A percentile compares a stretch with the other conserved stretches of the same genome.
Conservation (phyloP, 805 yeast genomes). For the Metschnikowia drakensbergensis region DNA sequence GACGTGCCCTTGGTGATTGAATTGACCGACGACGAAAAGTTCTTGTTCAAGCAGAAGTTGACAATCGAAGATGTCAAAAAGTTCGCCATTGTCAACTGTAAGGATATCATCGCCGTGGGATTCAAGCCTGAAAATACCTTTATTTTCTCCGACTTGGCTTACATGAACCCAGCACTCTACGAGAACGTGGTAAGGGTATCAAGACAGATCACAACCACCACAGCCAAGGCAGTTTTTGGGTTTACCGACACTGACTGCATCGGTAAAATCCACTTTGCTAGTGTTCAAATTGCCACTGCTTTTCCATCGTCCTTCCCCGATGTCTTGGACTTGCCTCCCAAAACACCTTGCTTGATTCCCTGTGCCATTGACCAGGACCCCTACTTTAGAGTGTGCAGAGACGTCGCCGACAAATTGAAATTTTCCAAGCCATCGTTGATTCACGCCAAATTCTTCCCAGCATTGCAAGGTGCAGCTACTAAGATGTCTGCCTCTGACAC, state of each 20-base stretch:
- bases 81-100: slow-evolving; percentile 79
- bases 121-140: slow-evolving; percentile 94
- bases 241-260: slow-evolving; percentile 92
- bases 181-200: slow-evolving; percentile 91
- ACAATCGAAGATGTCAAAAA: slow-evolving; percentile 83
- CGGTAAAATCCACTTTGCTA: slow-evolving; percentile 92
- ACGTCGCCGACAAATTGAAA: slow-evolving; percentile 90
- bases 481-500: slow-evolving; percentile 96
- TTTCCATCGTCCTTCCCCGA: slow-evolving; percentile 96
- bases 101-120: slow-evolving; percentile 91
- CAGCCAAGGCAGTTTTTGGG: slow-evolving; percentile 96
- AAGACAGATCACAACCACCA: slow-evolving; percentile 93
- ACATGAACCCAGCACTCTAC: slow-evolving; percentile 91
- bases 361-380: slow-evolving; percentile 99
- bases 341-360: slow-evolving; percentile 95
- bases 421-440: slow-evolving; percentile 87
- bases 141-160: slow-evolving; percentile 86
- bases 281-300: slow-evolving; percentile 93
- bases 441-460: slow-evolving; percentile 96
- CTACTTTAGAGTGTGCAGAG: slow-evolving; percentile 94
- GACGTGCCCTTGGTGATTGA: slow-evolving; percentile 94
- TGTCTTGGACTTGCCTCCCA: slow-evolving; percentile 76
- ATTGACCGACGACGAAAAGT: slow-evolving; percentile 95
- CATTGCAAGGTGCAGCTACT: slow-evolving; percentile 91
- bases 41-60: slow-evolving; percentile 85